Evolutionary conservation across 495 filamentous ascomycete species (phyloP).

Genomic region (Aspergillus conjunctus): DNA sequence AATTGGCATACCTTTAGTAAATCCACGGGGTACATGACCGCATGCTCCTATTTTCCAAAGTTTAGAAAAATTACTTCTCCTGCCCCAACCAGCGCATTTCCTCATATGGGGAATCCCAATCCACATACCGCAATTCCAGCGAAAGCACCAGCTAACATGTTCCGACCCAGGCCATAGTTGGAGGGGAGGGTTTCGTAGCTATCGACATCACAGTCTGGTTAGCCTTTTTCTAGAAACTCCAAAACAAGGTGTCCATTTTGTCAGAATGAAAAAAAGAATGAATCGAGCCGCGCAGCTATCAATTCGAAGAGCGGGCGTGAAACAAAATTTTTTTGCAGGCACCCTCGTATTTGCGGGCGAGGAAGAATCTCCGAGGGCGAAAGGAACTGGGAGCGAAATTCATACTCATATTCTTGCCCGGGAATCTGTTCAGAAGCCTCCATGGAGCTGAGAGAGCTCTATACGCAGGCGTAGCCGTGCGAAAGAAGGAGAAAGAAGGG

Average conservation of each 20-base stretch:
- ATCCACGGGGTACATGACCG: constrained; percentile 98
- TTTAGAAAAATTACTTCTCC: constrained; percentile 9
- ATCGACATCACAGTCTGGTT: constrained; percentile 22
- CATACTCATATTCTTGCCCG: constrained; percentile 49
- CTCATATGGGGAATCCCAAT: neutral
- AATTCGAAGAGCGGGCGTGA: neutral
- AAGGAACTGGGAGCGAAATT: constrained; percentile 4
- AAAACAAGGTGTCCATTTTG: neutral
- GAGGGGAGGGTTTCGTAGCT: constrained; percentile 73
- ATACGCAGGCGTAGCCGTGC: constrained; percentile 37
- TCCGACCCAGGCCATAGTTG: constrained; percentile 67
- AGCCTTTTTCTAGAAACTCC: constrained; percentile 18
- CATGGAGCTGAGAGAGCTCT: constrained; percentile 48
- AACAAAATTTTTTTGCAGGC: neutral
- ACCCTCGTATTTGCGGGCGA: neutral
- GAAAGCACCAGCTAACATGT: constrained; percentile 94
- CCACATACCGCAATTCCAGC: constrained; percentile 86
- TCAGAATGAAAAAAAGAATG: neutral
- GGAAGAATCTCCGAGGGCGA: neutral
- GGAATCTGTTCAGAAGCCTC: constrained; percentile 42
- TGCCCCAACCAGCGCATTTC: constrained; percentile 17
- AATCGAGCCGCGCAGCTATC: constrained; percentile 2
- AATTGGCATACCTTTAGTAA: constrained; percentile 80
- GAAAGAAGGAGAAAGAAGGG: constrained; percentile 10
- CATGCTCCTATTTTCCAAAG: constrained; percentile 62